A percentile compares a stretch with the other conserved stretches of the same genome.
Evolutionary conservation across 495 filamentous ascomycete species (phyloP).

Genomic region (Daldinia bambusicola): DNA sequence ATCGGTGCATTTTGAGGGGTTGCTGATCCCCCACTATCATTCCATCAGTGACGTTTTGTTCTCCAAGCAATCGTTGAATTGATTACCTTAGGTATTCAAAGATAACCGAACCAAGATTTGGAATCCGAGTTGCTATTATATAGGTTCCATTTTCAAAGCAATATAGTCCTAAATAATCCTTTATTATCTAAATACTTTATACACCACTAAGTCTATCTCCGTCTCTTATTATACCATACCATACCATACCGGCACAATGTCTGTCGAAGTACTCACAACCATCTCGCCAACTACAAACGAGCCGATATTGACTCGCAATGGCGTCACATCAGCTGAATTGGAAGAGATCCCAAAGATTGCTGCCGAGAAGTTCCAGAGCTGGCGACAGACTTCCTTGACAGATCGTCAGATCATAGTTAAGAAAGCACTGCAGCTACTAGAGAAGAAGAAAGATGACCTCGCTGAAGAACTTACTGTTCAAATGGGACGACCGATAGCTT

Average conservation of each 20-base stretch:
- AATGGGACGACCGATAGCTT: conserved; percentile 92
- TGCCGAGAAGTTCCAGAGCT: conserved; percentile 75
- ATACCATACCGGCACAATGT: conserved; percentile 60
- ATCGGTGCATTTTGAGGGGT: conserved; percentile 39
- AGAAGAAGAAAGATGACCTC: conserved; percentile 78
- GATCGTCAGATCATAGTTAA: conserved; percentile 79
- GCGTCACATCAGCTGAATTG: conserved; percentile 73
- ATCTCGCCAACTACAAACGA: conserved; percentile 89
- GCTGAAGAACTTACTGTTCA: conserved; percentile 87
- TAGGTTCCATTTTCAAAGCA: conserved; percentile 3
- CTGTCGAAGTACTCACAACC: conserved; percentile 82
- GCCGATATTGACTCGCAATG: conserved; percentile 77
- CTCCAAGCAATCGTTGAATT: background rate
- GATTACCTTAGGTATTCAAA: conserved; percentile 8
- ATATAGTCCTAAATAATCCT: background rate
- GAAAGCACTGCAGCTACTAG: conserved; percentile 75
- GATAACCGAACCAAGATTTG: conserved; percentile 6
- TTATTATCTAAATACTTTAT: background rate
- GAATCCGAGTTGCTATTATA: conserved; percentile 8
- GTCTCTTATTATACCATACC: background rate
- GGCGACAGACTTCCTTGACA: conserved; percentile 69
- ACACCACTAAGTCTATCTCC: background rate
- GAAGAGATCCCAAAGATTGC: conserved; percentile 71
- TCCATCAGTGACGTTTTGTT: conserved; percentile 37
- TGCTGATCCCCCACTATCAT: conserved; percentile 31